These are phyloP conservation scores for Drechslera avenae DNA, from an alignment of 2,329 filamentous ascomycete species.

Conservation along the genomic window DNA sequence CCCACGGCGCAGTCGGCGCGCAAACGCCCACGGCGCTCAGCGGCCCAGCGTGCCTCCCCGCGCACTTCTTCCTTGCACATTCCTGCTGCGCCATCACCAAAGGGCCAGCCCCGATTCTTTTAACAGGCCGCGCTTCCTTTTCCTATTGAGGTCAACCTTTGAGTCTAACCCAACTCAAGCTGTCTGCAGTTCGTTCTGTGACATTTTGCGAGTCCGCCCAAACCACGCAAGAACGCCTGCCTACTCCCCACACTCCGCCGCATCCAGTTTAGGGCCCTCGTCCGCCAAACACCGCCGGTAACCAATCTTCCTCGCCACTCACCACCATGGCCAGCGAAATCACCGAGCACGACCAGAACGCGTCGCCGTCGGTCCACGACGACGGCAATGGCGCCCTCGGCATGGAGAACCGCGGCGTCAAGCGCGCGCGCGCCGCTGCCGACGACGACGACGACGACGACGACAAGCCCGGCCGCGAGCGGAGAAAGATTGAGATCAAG, in stretches of 20 bases:
- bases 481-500: slow-evolving; percentile 99
- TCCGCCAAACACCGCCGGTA: slow-evolving; percentile 42
- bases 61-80: slow-evolving; percentile 33
- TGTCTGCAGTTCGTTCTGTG: slow-evolving; percentile 33
- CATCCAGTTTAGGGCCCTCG: slow-evolving; percentile 49
- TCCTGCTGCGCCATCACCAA: slow-evolving; percentile 43
- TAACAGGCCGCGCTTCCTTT: slow-evolving; percentile 37
- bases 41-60: slow-evolving; percentile 30
- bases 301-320: slow-evolving; percentile 31
- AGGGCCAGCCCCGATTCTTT: slow-evolving; percentile 43
- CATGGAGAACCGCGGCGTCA: slow-evolving; percentile 75
- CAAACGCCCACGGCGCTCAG: slow-evolving; percentile 33
- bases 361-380: slow-evolving; percentile 57
- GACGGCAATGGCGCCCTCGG: slow-evolving; percentile 57
- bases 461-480: slow-evolving; percentile 95
- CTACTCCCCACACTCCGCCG: slow-evolving; percentile 42
- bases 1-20: slow-evolving; percentile 20
- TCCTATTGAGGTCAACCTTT: slow-evolving; percentile 43
- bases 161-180: slow-evolving; percentile 40
- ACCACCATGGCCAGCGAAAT: slow-evolving; percentile 54
- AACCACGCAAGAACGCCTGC: slow-evolving; percentile 17
- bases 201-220: slow-evolving; percentile 37
- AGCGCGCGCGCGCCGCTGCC: slow-evolving; percentile 79
- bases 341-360: slow-evolving; percentile 58
- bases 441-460: slow-evolving; percentile 98